Evolutionary conservation across 2,329 filamentous ascomycete genomes (phyloP).

Genomic region (Aureobasidium leucospermi): DNA sequence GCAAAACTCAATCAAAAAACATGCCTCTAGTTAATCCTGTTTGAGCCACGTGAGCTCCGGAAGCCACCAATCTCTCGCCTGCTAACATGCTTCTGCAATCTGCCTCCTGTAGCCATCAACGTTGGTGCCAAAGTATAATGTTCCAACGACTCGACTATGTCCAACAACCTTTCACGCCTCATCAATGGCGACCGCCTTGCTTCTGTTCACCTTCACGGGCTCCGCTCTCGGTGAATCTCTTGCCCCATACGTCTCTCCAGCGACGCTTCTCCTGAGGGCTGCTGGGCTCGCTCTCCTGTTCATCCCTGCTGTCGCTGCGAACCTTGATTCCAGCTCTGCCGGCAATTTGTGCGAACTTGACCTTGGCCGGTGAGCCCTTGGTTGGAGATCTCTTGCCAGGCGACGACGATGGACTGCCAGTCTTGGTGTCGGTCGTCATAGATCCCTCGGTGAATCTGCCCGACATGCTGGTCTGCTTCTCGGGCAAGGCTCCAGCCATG

Average conservation of each 20-base stretch:
- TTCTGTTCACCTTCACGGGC: conserved; percentile 3
- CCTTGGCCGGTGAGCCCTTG: conserved; percentile 36
- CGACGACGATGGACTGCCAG: conserved; percentile 10
- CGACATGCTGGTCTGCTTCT: background rate
- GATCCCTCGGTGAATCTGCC: conserved; percentile 16
- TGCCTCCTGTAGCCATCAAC: background rate
- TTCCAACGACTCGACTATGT: background rate
- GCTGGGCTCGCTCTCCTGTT: conserved; percentile 15
- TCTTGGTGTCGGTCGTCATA: conserved; percentile 13
- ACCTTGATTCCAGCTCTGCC: conserved; percentile 37
- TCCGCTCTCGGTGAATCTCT: conserved; percentile 16
- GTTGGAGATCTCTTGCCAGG: conserved; percentile 16
- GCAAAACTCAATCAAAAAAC: conserved; percentile 2
- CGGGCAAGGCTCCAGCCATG: conserved; percentile 1
- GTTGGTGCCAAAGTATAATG: background rate
- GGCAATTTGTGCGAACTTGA: conserved; percentile 40
- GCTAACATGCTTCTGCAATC: background rate
- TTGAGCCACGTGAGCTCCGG: background rate
- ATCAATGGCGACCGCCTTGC: conserved; percentile 7
- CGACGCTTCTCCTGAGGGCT: conserved; percentile 24
- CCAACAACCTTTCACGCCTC: background rate
- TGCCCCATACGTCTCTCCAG: conserved; percentile 28
- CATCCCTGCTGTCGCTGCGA: conserved; percentile 18
- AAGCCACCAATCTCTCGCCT: background rate
- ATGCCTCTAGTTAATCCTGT: conserved; percentile 9